Evolutionary conservation across 2,329 filamentous ascomycete species (phyloP), one percentile per base, ranked within the genome.

Genomic region (Diaporthe eres): DNA sequence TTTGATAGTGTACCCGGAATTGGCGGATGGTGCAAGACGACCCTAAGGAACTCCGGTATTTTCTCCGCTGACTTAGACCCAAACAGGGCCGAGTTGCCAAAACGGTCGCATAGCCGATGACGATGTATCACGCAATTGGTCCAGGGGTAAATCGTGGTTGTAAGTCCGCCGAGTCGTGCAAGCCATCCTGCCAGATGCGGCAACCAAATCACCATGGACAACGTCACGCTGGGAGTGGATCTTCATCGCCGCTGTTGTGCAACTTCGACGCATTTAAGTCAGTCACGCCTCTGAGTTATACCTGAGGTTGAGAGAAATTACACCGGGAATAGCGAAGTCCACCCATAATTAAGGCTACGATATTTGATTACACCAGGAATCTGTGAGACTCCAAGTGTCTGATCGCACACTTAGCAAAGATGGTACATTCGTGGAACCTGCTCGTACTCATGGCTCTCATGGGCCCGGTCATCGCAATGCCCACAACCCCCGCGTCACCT

Each of bases 61-160:
- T 68, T 68, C 65, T 68, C 65, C 65, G 47, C 15, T n/a, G 65
- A 9, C 25, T 31, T 53, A 53, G 6, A 19, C 65, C 65, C 2
- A 53, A 68, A 39, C 2, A 19, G 34, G 47, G 13, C 65, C 34
- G 22, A 28, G 12, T 39, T 25, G 15, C 65, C 65, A 39, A 68
- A 53, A 53, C n/a, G 47, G 65, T 28, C 31, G 8, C 22, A 37
- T 12, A 37, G 47, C 65, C 65, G 22, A 68, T 68, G 47, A 39
- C 65, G 65, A 68, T 28, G 31, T 15, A 68, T 68, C 65, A 68
- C 65, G 65, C 65, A 53, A 68, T 68, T 39, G 65, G 31, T 4
- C 53, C 47, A 13, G 34, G 9, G 2, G 8, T 17, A 28, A 47
- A n/a, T 13, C 15, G 34, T 8, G 15, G 47, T 13, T 25, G 3